Evolutionary conservation across 23 red algal species (phyloP).

Genomic region (Cyanidioschyzon merolae): DNA sequence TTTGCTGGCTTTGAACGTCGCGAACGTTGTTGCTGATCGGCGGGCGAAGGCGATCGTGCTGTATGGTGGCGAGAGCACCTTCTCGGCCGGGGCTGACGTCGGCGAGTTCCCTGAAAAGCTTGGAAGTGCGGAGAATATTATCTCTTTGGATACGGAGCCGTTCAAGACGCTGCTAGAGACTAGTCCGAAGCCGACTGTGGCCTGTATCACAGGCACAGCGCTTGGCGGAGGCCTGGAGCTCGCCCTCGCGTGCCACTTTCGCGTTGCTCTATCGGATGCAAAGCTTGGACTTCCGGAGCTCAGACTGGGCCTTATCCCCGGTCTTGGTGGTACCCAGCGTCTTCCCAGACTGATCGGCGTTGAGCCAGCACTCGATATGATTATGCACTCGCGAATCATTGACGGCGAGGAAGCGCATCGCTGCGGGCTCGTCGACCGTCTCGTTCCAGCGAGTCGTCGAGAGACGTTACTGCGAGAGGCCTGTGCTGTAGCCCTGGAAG

Average conservation of each 20-base stretch:
- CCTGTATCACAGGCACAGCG: constrained; percentile 59
- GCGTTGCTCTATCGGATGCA: constrained; percentile 44
- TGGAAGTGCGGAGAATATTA: constrained; percentile 4
- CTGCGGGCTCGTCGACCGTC: constrained; percentile 44
- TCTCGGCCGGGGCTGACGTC: constrained; percentile 90
- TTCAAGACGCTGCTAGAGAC: constrained; percentile 41
- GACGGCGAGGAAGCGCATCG: constrained; percentile 28
- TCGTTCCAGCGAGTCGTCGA: constrained; percentile 21
- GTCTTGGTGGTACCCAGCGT: constrained; percentile 94
- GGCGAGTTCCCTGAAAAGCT: constrained; percentile 61
- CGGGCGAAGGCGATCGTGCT: constrained; percentile 32
- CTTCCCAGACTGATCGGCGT: constrained; percentile 90
- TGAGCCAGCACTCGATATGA: constrained; percentile 54
- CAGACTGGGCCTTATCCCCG: constrained; percentile 88
- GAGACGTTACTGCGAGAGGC: constrained; percentile 35
- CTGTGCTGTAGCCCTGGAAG: constrained; percentile 31
- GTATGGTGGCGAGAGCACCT: constrained; percentile 35
- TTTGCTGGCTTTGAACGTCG: constrained; percentile 35
- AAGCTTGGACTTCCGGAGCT: constrained; percentile 79
- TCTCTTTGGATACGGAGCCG: constrained; percentile 22
- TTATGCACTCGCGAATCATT: constrained; percentile 46
- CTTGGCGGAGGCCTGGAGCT: constrained; percentile 89
- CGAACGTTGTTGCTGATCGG: constrained; percentile 15
- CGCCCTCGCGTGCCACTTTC: constrained; percentile 56
- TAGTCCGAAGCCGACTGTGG: constrained; percentile 51